Base-by-base conservation (phyloP, 352 stramenopile species). In the Blastocystis sp. region DNA sequence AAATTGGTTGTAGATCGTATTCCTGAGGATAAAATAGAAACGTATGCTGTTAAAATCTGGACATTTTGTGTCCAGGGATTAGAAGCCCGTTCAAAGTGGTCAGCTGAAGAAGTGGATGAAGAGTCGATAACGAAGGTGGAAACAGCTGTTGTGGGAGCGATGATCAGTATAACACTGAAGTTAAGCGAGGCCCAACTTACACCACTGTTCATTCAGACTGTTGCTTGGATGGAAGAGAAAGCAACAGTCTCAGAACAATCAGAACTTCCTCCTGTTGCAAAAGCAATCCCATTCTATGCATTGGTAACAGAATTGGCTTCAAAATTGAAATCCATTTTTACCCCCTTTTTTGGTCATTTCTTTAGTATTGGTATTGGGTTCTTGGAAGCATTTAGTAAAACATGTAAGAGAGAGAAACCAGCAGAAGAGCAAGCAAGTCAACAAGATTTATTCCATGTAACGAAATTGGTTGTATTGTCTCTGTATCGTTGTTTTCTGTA, bases 181-280 rank as follows among this genome's bases (percentile, higher is more conserved):
- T 37, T 87, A 43, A 87, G 67, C 27, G 77, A 87, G 49, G 27
- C 37, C 19, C 77, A 87, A 43, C 46, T 87, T 29, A 74, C n/a
- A 5, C 29, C 77, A 24, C 59, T 87, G 46, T 63, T 78, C 24
- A 42, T 87, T 32, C n/a, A 59, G 24, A 78, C 77, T 16, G 77
- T 87, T 19, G 49, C 24, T 4, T 87, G 77, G 77, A 78, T 87
- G 77, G 51, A 87, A 54, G 65, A 87, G 59, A 74, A 87, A 32
- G 51, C 59, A 39, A 27, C 74, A n/a, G 57, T 46, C 12, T 24
- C 32, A 14, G 77, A 87, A 21, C 24, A 27, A 24, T 16, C 51
- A 16, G 46, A 43, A 19, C 46, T 87, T 58, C 77, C 77, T 14
- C 58, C 77, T 21, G 29, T 46, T 24, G 24, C 42, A 24, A 87